Conservation (phyloP, 1,139 yeast genomes). For the Kazachstania sp. region DNA sequence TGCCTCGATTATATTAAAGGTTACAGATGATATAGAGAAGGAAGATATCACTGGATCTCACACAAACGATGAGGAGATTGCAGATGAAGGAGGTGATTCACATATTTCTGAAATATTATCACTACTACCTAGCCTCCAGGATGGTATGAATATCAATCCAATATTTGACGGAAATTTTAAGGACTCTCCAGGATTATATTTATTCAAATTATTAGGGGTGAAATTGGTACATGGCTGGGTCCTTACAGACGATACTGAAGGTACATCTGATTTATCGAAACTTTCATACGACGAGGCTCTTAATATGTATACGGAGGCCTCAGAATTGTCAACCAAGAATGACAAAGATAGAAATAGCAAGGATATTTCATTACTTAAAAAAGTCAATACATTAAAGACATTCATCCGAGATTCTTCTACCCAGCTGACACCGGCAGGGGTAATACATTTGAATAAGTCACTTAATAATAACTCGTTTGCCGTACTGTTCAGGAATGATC, state of each 20-base stretch:
- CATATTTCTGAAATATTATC: slow-evolving; percentile 27
- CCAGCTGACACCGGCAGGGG: slow-evolving; percentile 63
- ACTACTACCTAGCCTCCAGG: slow-evolving; percentile 54
- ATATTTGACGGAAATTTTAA: slow-evolving; percentile 57
- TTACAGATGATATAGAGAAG: background rate
- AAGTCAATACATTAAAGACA: slow-evolving; percentile 26
- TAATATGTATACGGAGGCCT: slow-evolving; percentile 33
- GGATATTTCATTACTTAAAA: slow-evolving; percentile 15
- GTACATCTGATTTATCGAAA: slow-evolving; percentile 23
- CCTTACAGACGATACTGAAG: slow-evolving; percentile 28
- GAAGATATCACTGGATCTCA: background rate
- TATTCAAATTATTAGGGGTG: slow-evolving; percentile 40
- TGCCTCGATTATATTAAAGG: slow-evolving; percentile 35
- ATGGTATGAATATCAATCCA: slow-evolving; percentile 72
- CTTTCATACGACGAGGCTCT: slow-evolving; percentile 43
- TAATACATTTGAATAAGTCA: slow-evolving; percentile 35
- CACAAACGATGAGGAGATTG: background rate
- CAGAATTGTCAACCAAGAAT: slow-evolving; percentile 6
- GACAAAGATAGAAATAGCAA: slow-evolving; percentile 8
- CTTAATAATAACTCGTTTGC: slow-evolving; percentile 44
- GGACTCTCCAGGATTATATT: slow-evolving; percentile 35
- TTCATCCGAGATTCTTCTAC: slow-evolving; percentile 45
- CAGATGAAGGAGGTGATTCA: background rate
- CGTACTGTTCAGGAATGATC: slow-evolving; percentile 77
- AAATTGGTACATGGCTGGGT: slow-evolving; percentile 48